phyloP scores from a whole-genome alignment of 352 stramenopile species.

The Globisporangium cederbergense region DNA sequence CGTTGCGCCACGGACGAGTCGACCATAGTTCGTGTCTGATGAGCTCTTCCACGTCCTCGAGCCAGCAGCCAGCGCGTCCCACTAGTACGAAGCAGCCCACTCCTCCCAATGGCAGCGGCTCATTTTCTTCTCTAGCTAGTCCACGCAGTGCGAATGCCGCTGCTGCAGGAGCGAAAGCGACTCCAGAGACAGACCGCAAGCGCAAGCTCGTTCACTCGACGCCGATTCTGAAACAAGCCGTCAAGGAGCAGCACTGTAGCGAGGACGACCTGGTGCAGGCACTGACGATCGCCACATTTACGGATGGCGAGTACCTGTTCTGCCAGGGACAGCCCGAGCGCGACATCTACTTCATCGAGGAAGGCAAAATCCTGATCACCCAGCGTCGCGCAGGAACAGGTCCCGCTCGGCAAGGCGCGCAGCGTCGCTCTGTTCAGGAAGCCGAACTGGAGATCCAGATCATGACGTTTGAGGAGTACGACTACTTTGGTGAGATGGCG shows the following conservation, averaged over 20 bases:
- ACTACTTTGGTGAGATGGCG: constrained; percentile 72
- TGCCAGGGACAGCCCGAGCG: constrained; percentile 49
- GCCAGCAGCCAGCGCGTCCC: constrained; percentile 1
- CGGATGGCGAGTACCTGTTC: constrained; percentile 67
- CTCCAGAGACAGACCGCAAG: constrained; percentile 37
- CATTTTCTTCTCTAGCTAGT: background rate
- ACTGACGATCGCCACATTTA: constrained; percentile 30
- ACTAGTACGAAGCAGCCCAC: constrained; percentile 2
- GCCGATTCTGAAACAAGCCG: constrained; percentile 44
- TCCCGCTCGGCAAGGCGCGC: constrained; percentile 16
- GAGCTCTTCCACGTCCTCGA: background rate
- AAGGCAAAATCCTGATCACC: constrained; percentile 67
- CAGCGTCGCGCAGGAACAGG: constrained; percentile 27
- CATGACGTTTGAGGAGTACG: constrained; percentile 40
- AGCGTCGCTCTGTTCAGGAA: constrained; percentile 37
- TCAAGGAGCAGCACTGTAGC: constrained; percentile 41
- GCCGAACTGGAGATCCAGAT: constrained; percentile 56
- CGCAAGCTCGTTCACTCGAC: constrained; percentile 38
- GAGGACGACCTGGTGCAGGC: constrained; percentile 40
- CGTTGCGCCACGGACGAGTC: background rate
- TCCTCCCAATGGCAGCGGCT: background rate
- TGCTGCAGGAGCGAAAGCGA: background rate
- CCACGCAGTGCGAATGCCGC: constrained; percentile 2
- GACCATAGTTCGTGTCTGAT: background rate
- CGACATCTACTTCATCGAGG: constrained; percentile 71